Conservation (phyloP, 2,329 filamentous ascomycete genomes). For the Ceratocystiopsis sp. region DNA sequence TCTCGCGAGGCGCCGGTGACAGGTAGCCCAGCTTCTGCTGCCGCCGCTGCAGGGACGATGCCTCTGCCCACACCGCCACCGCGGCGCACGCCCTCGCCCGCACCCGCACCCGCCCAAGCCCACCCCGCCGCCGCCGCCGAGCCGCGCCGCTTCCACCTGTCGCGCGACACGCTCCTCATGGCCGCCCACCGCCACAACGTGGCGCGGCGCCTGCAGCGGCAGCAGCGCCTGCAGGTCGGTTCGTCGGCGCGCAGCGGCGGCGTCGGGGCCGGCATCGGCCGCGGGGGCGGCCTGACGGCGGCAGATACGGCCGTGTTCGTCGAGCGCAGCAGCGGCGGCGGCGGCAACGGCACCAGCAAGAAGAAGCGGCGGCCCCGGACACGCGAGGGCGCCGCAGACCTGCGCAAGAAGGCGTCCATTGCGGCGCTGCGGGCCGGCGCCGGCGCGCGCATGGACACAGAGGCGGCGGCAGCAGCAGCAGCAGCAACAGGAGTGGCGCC, state of each 20-base stretch:
- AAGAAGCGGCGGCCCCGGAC: not conserved
- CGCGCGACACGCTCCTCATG: slow-evolving; percentile 12
- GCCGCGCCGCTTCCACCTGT: slow-evolving; percentile 39
- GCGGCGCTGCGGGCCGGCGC: too few species aligned
- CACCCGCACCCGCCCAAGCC: too few species aligned
- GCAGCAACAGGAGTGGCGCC: not conserved
- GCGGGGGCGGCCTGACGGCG: slow-evolving; percentile 1
- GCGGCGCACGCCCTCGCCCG: not conserved
- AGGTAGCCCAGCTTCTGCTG: too few species aligned
- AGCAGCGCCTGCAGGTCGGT: not conserved
- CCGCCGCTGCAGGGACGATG: too few species aligned
- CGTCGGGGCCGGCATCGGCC: not conserved
- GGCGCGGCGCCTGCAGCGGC: not conserved
- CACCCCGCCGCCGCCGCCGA: slow-evolving; percentile 11
- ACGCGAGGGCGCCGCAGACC: not conserved
- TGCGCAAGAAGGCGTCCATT: too few species aligned
- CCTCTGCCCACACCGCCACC: not conserved
- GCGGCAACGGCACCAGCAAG: slow-evolving; percentile 5
- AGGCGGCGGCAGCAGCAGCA: not conserved
- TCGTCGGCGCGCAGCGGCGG: not conserved
- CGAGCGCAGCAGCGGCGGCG: slow-evolving; percentile 27
- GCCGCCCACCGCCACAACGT: slow-evolving; percentile 14
- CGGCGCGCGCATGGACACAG: not conserved
- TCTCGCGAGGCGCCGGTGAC: too few species aligned
- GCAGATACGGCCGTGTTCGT: slow-evolving; percentile 32